These are phyloP conservation scores for Helotiales sp. DNA, from an alignment of 2,329 filamentous ascomycete genomes.

Conservation along the genomic window DNA sequence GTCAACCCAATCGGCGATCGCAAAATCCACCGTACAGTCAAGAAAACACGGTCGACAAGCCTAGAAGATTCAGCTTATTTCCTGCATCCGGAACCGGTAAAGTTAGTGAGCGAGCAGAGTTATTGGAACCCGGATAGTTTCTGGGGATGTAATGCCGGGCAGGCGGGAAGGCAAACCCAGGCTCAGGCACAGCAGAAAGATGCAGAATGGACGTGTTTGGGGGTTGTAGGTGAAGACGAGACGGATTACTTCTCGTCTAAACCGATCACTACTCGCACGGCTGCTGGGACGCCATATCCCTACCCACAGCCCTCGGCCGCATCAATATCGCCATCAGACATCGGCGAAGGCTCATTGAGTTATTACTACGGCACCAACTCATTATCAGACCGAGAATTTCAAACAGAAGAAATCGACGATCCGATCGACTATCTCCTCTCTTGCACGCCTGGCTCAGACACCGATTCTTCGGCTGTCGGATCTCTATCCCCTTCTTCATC, in stretches of 20 bases:
- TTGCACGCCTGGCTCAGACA: neutral
- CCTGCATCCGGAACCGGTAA: neutral
- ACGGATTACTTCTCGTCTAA: neutral
- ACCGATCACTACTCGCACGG: neutral
- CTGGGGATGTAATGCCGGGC: neutral
- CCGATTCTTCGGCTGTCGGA: neutral
- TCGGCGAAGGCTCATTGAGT: neutral
- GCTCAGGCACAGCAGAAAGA: neutral
- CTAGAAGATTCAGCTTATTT: constrained; percentile 7
- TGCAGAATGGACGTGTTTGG: constrained; percentile 4
- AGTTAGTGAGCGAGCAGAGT: neutral
- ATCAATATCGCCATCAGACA: neutral
- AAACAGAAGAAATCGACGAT: constrained; percentile 9
- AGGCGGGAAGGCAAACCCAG: neutral
- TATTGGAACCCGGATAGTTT: constrained; percentile 18
- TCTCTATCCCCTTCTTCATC: constrained; percentile 9
- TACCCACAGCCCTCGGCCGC: neutral
- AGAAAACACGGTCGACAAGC: constrained; percentile 14
- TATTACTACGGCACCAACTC: constrained; percentile 5
- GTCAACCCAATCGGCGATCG: constrained; percentile 11
- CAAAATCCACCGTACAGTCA: constrained; percentile 12
- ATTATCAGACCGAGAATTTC: neutral
- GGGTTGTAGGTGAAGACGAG: constrained; percentile 2
- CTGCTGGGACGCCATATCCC: neutral
- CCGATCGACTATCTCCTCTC: constrained; percentile 14